Base-by-base conservation (phyloP, 2,329 filamentous ascomycete genomes). In the Thielaviopsis musarum region DNA sequence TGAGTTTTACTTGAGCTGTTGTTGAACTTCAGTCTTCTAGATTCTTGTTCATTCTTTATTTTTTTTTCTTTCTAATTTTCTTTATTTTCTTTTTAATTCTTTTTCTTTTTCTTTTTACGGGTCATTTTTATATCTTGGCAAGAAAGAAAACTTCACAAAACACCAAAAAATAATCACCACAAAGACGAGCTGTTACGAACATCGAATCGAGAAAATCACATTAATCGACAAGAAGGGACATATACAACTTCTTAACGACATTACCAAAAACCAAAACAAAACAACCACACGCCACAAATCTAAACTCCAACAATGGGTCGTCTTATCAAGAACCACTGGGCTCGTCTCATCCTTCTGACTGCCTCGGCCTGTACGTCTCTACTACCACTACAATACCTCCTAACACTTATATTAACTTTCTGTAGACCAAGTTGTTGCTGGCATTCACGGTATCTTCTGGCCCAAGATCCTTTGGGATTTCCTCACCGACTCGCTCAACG, bases 311-410 rank as follows among this genome's bases (percentile, higher is more conserved):
- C 65, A 64, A 98, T 98, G 93, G 93, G 93, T 72, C 93, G 86
- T 74, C 84, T 98, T 70, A 97, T 98, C 77, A 98, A 98, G 80
- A 97, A 97, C 77, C 93, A 98, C 77, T 95, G 89, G 89, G 93
- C 90, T 66, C 86, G 93, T 63, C 84, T 98, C 68, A 93, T 98
- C 69, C 80, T 95, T 72, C 77, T 98, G 70, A 88, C 88, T 28
- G 89, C 93, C 45, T 85, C 88, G 64, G 72, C 76, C 60, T 91
- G 87, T 90, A 82, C 63, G 76, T 74, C 24, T 52, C 51, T 19
- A 53, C 34, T 10, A 34, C 24, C 6, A 6, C n/a, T 12, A 17
- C 9, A 21, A 48, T 7, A 51, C 19, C 30, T 34, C 59, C 34
- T 57, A 62, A n/a, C 61, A 3, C 24, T 26, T 34, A 19, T 53